phyloP scores from a whole-genome alignment of 352 stramenopile species.

The Phytophthora citrophthora region DNA sequence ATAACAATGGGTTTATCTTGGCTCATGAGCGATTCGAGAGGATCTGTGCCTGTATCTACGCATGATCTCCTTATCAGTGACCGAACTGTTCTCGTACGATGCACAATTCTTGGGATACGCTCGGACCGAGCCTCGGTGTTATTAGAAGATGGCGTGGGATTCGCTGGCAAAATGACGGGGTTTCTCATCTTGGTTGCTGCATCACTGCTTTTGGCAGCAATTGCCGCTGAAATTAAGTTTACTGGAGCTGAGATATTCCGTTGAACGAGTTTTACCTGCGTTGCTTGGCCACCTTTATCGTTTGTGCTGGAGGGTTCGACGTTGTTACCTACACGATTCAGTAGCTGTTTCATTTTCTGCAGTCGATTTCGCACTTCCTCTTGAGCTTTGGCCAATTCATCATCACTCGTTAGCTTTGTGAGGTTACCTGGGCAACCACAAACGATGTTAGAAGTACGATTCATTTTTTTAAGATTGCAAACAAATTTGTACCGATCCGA shows the following conservation, averaged over 20 bases:
- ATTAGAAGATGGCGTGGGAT: conserved; percentile 6
- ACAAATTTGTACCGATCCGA: conserved; percentile 39
- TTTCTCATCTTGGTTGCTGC: conserved; percentile 1
- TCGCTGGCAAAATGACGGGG: background rate
- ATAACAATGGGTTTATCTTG: conserved; percentile 9
- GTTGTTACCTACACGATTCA: conserved; percentile 43
- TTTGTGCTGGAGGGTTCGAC: conserved; percentile 1
- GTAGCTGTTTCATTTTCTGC: conserved; percentile 63
- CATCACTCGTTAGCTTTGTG: conserved; percentile 48
- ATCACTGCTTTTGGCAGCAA: conserved; percentile 12
- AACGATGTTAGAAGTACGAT: too few species aligned
- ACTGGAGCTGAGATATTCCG: conserved; percentile 11
- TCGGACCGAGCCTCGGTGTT: background rate
- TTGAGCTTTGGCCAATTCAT: conserved; percentile 59
- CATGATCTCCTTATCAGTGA: conserved; percentile 38
- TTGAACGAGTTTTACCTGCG: conserved; percentile 5
- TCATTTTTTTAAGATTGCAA: too few species aligned
- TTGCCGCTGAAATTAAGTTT: conserved; percentile 11
- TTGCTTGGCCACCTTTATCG: background rate
- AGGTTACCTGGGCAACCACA: conserved; percentile 39
- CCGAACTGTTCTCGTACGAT: conserved; percentile 30
- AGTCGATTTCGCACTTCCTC: conserved; percentile 57
- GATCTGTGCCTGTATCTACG: conserved; percentile 61
- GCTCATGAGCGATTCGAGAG: conserved; percentile 57
- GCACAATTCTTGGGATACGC: conserved; percentile 20